phyloP scores from a whole-genome alignment of 805 yeast genomes.

The Monosporozyma servazzii region DNA sequence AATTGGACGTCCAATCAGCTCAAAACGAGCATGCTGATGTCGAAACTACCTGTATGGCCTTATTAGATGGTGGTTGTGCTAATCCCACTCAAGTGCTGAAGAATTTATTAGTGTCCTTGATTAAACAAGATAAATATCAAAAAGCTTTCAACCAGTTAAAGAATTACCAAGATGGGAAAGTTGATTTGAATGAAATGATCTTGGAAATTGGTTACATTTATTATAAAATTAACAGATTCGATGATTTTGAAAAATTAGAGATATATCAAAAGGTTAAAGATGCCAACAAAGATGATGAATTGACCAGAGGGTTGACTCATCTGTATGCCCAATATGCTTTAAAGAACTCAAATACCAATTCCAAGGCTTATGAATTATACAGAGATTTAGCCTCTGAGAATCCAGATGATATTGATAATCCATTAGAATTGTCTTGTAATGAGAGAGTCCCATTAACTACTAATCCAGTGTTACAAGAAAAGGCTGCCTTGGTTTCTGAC shows the following conservation, averaged over 20 bases:
- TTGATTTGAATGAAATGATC: neutral
- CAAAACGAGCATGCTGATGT: slow-evolving; percentile 24
- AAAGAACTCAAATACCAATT: slow-evolving; percentile 38
- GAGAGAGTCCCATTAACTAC: slow-evolving; percentile 61
- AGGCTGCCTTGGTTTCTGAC: slow-evolving; percentile 9
- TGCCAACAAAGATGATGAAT: slow-evolving; percentile 9
- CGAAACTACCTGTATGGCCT: slow-evolving; percentile 19
- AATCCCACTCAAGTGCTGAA: slow-evolving; percentile 25
- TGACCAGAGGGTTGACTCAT: slow-evolving; percentile 36
- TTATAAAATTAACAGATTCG: slow-evolving; percentile 43
- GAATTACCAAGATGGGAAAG: slow-evolving; percentile 26
- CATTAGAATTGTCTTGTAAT: slow-evolving; percentile 54
- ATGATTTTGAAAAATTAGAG: slow-evolving; percentile 4
- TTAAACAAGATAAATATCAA: slow-evolving; percentile 54
- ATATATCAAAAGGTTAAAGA: slow-evolving; percentile 11
- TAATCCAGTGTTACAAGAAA: slow-evolving; percentile 11
- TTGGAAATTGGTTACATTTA: slow-evolving; percentile 54
- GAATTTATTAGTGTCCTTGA: slow-evolving; percentile 49
- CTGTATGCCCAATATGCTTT: slow-evolving; percentile 46
- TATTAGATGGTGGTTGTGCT: slow-evolving; percentile 16
- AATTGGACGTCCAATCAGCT: slow-evolving; percentile 24
- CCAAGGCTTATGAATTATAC: slow-evolving; percentile 44
- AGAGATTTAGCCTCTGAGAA: slow-evolving; percentile 34
- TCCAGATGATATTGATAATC: slow-evolving; percentile 31
- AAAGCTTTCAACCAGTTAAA: slow-evolving; percentile 40